These are phyloP conservation scores for Puccinia hordei DNA, from an alignment of 1,284 basidiomycete genomes.

Conservation along the genomic window DNA sequence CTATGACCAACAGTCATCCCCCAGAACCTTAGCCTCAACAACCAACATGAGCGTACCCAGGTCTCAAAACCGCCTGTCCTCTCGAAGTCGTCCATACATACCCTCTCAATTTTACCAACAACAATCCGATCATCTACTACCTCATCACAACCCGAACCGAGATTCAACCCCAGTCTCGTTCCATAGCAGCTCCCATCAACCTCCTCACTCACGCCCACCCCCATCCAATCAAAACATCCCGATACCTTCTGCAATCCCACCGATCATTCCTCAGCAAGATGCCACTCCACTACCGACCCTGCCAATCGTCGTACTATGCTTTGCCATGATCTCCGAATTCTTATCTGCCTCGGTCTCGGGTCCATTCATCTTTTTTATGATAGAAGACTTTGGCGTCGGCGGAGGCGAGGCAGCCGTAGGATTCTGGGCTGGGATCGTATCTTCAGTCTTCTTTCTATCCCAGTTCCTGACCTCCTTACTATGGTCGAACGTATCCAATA, in stretches of 20 bases:
- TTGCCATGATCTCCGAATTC: conserved; percentile 92
- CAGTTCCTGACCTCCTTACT: conserved; percentile 87
- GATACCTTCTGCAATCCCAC: conserved; percentile 73
- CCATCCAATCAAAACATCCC: conserved; percentile 60
- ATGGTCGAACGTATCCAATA: conserved; percentile 88
- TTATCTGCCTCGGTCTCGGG: conserved; percentile 85
- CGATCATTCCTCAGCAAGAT: conserved; percentile 63
- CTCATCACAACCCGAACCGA: not conserved
- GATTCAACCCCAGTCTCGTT: conserved; percentile 17
- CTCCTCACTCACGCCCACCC: conserved; percentile 21
- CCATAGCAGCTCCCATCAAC: conserved; percentile 17
- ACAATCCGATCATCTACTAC: not conserved
- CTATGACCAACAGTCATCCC: not conserved
- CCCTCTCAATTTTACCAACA: conserved; percentile 28
- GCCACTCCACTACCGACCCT: conserved; percentile 78
- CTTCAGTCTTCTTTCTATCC: conserved; percentile 63
- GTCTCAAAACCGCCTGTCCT: conserved; percentile 5
- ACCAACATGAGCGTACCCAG: conserved; percentile 8
- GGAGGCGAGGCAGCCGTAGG: conserved; percentile 71
- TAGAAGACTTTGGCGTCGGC: conserved; percentile 73
- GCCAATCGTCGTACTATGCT: conserved; percentile 83
- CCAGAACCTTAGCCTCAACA: not conserved
- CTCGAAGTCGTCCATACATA: conserved; percentile 13
- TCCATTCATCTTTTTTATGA: conserved; percentile 88
- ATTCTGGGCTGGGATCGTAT: conserved; percentile 74